Evolutionary conservation across 768 basidiomycete genomes (phyloP).

Genomic region (Bullera alba): DNA sequence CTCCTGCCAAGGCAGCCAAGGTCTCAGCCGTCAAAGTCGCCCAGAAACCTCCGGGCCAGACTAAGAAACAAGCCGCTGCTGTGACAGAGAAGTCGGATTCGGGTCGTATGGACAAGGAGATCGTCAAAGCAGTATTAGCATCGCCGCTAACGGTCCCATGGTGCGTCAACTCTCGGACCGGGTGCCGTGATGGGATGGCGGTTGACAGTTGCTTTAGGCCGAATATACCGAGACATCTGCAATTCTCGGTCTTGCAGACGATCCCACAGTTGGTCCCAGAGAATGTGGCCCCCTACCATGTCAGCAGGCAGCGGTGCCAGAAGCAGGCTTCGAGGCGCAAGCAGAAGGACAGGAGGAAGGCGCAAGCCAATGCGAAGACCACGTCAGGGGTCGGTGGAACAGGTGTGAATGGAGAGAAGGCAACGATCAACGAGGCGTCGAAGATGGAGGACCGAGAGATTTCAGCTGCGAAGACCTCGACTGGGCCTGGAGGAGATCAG

Average conservation of each 20-base stretch:
- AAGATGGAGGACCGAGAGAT: background rate
- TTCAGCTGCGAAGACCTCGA: background rate
- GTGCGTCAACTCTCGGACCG: conserved; percentile 11
- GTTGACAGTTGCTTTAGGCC: conserved; percentile 20
- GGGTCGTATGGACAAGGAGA: conserved; percentile 20
- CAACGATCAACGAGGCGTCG: background rate
- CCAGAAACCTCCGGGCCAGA: too few relatives aligned
- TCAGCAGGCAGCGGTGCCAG: conserved; percentile 30
- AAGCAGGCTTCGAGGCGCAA: too few relatives aligned
- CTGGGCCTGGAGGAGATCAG: background rate
- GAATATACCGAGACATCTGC: conserved; percentile 31
- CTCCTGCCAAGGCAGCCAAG: too few relatives aligned
- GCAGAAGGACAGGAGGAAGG: conserved; percentile 15
- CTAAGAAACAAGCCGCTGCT: too few relatives aligned
- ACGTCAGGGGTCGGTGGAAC: background rate
- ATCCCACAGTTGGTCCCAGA: conserved; percentile 22
- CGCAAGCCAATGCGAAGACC: background rate
- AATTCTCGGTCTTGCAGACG: conserved; percentile 21
- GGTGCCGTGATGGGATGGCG: background rate
- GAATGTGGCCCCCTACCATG: conserved; percentile 32
- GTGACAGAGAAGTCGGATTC: too few relatives aligned
- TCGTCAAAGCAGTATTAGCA: conserved; percentile 33
- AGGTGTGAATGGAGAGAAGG: background rate
- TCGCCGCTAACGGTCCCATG: conserved; percentile 31
- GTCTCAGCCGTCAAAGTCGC: too few relatives aligned